Percentiles rank a stretch among this genome's conserved stretches.
These are phyloP conservation scores for Oryza australiensis DNA, from an alignment of 176 grass and related monocot species.

Conservation along the genomic window DNA sequence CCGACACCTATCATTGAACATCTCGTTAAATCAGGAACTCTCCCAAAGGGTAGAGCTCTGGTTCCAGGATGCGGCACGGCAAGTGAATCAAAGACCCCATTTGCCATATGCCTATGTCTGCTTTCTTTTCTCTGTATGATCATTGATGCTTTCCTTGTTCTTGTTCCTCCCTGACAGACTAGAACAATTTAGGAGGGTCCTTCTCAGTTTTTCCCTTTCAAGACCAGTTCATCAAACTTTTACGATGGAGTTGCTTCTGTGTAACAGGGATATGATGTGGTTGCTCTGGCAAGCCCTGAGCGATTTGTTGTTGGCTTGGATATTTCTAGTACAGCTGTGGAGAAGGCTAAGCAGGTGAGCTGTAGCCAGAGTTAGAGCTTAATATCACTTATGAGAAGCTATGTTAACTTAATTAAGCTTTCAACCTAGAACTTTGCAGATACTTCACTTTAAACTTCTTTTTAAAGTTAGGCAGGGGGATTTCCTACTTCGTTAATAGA, in stretches of 20 bases:
- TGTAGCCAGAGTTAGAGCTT: conserved; percentile 6
- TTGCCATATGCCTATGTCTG: background rate
- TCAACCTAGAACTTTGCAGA: background rate
- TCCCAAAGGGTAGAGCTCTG: conserved; percentile 78
- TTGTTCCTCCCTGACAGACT: background rate
- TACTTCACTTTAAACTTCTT: background rate
- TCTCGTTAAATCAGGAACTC: conserved; percentile 62
- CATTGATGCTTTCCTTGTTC: background rate
- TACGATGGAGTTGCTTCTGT: conserved; percentile 24
- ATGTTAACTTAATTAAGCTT: background rate
- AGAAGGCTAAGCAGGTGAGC: conserved; percentile 74
- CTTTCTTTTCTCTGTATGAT: background rate
- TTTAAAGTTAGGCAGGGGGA: background rate
- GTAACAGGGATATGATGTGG: conserved; percentile 84
- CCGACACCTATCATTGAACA: conserved; percentile 58
- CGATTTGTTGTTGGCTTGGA: conserved; percentile 87
- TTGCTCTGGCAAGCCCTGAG: conserved; percentile 57
- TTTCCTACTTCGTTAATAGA: too few species aligned
- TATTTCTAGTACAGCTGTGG: conserved; percentile 58
- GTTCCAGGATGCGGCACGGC: conserved; percentile 88
- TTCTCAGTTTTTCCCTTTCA: background rate
- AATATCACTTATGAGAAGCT: background rate
- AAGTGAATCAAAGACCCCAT: background rate
- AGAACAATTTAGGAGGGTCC: background rate
- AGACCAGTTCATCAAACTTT: background rate